These are phyloP conservation scores for Schizophyllum amplum DNA, from an alignment of 1,284 basidiomycete species.

Conservation along the genomic window DNA sequence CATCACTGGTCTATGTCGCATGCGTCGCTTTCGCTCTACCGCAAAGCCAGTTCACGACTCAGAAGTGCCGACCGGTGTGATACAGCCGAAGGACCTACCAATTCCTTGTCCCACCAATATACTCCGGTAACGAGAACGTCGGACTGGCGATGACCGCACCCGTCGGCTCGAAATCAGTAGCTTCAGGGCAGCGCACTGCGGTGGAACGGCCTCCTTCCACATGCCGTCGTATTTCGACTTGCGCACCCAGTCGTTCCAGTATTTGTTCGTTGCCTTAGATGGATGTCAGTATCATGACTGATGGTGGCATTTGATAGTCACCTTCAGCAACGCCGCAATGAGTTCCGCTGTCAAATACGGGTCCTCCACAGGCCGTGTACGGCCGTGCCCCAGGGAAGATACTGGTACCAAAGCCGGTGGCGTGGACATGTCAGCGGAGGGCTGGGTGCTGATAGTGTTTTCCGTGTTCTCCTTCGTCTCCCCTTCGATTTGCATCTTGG, in stretches of 20 bases:
- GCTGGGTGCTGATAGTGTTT: background rate
- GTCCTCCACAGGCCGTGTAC: slow-evolving; percentile 24
- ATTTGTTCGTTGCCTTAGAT: slow-evolving; percentile 77
- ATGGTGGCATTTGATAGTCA: slow-evolving; percentile 78
- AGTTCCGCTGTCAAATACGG: slow-evolving; percentile 14
- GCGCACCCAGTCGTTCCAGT: slow-evolving; percentile 83
- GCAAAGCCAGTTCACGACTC: no score
- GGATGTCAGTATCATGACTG: no score
- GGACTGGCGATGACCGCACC: slow-evolving; percentile 89
- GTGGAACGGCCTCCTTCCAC: slow-evolving; percentile 91
- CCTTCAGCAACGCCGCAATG: slow-evolving; percentile 16
- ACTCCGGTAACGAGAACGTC: slow-evolving; percentile 88
- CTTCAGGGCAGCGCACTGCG: slow-evolving; percentile 81
- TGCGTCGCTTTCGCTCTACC: no score
- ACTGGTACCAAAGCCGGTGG: background rate
- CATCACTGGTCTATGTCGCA: background rate
- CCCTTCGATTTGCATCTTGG: slow-evolving; percentile 3
- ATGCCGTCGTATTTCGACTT: slow-evolving; percentile 78
- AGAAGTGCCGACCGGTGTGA: no score
- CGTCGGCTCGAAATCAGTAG: slow-evolving; percentile 84
- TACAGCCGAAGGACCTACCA: slow-evolving; percentile 43
- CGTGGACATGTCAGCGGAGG: background rate
- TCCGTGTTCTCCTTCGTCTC: background rate
- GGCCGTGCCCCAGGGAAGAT: background rate
- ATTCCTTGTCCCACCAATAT: slow-evolving; percentile 80